Evolutionary conservation across 768 basidiomycete genomes (phyloP), one percentile per base, ranked within the genome.

Genomic region (Candolleomyces efflorescens): DNA sequence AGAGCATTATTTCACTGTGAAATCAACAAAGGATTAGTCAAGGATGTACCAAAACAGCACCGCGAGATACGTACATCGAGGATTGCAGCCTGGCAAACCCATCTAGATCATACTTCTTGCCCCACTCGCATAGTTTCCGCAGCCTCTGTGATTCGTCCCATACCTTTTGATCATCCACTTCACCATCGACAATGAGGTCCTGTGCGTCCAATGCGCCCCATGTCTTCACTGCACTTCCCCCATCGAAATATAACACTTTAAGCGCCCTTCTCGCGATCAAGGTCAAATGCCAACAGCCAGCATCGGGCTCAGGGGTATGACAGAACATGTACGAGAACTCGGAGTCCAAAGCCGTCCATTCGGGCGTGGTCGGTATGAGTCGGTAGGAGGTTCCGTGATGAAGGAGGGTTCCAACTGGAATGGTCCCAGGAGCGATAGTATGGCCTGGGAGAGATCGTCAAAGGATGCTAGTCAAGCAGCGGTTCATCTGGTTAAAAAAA

Each of bases 211-310:
- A 58, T 3, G 76, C 52, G 0, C 80, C 80, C 1, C 61, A 65
- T 66, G 77, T 67, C 57, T 79, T 81, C 1, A 71, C 75, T 0
- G 77, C 80, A 52, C 79, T 79, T 47, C 67, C 77, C 0, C 82
- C 81, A 50, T 84, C 82, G 46, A 83, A 83, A 59, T 82, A 82
- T 6, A 82, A 55, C 3, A 82, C 65, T 39, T 75, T 78, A 36
- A 83, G 64, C 1, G 77, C 64, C 2, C 78, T 69, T 3, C 67
- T 69, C 9, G 72, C 56, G 5, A 71, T 69, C 4, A 76, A 58
- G 9, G 77, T 78, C 12, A 78, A 63, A 23, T 75, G 77, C 75
- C 75, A 77, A 58, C 75, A 75, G 6, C 71, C 71, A 6, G 38
- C 18, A 13, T 55, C 15, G 59, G 36, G 55, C 77, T 32, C 38